Base-by-base conservation (phyloP, 768 basidiomycete genomes). In the Lactarius trivialis region DNA sequence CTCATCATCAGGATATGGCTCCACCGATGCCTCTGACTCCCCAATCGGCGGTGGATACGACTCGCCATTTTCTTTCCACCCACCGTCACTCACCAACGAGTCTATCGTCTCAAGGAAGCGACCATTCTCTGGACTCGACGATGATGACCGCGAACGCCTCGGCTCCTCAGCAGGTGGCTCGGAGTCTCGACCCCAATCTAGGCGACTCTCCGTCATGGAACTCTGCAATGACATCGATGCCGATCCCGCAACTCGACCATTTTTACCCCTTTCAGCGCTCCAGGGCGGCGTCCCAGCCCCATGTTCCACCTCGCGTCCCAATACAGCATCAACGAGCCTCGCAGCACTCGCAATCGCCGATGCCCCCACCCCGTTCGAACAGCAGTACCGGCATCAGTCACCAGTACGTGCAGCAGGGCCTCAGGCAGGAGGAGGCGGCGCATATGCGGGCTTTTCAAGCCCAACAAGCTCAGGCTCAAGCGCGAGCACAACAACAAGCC, bases 191-290 rank as follows among this genome's bases (percentile, higher is more conserved):
- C 89, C 89, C 65, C 84, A 87, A 70, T 88, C 86, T 76, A 81
- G 89, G 68, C 77, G 89, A 64, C 84, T 91, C 81, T 80, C 85
- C 74, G 85, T 91, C 81, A 82, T 91, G 88, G 89, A 91, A 68
- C 86, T 91, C 81, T 90, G 89, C 82, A 89, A 91, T 81, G 87
- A 88, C 78, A 72, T 78, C 71, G 75, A 74, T 74, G 73, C 73
- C 73, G 73, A 76, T 76, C 70, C 73, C 67, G 70, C 75, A 73
- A 58, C 76, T 75, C 78, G 77, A 76, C 65, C 78, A 73, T 75
- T 81, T 79, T 65, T 81, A 80, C 70, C 76, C 65, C 65, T 75
- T 68, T 67, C 72, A 71, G 70, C 67, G 64, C 56, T 69, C 69
- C 68, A 74, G 74, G 72, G 72, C 62, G 61, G 67, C 71, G 67